Conservation (phyloP, 2,329 filamentous ascomycete genomes). For the Arthrobotrys iridis region DNA sequence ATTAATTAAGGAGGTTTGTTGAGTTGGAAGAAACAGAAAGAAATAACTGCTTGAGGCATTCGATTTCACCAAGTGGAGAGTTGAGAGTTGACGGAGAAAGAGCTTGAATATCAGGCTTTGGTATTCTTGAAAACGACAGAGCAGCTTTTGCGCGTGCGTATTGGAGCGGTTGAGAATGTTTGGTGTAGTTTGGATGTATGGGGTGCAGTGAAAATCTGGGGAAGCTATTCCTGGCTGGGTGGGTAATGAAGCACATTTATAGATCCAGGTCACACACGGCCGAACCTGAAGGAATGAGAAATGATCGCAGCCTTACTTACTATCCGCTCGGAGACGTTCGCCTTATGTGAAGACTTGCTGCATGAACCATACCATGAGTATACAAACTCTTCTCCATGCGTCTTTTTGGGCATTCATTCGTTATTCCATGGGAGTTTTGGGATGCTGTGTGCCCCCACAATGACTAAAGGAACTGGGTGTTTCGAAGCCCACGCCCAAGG, state of each 20-base stretch:
- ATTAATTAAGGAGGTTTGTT: conserved; percentile 40
- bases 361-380: conserved; percentile 16
- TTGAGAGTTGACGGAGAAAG: not conserved
- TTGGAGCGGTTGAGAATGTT: not conserved
- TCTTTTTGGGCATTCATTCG: conserved; percentile 7
- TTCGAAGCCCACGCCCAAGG: conserved; percentile 1
- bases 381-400: conserved; percentile 17
- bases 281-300: not conserved
- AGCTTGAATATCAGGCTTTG: not conserved
- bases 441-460: conserved; percentile 26
- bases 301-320: conserved; percentile 18
- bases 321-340: conserved; percentile 39
- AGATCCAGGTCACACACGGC: conserved; percentile 4
- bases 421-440: not conserved
- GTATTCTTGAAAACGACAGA: not conserved
- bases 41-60: conserved; percentile 31
- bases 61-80: conserved; percentile 5
- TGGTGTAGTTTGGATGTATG: conserved; percentile 25
- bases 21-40: conserved; percentile 26
- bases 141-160: not conserved
- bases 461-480: conserved; percentile 30
- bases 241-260: conserved; percentile 21
- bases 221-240: conserved; percentile 39
- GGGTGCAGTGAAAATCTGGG: conserved; percentile 53
- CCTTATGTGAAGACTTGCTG: conserved; percentile 15